Base-by-base conservation (phyloP, 345 rosid genomes). In the Brassica carinata region DNA sequence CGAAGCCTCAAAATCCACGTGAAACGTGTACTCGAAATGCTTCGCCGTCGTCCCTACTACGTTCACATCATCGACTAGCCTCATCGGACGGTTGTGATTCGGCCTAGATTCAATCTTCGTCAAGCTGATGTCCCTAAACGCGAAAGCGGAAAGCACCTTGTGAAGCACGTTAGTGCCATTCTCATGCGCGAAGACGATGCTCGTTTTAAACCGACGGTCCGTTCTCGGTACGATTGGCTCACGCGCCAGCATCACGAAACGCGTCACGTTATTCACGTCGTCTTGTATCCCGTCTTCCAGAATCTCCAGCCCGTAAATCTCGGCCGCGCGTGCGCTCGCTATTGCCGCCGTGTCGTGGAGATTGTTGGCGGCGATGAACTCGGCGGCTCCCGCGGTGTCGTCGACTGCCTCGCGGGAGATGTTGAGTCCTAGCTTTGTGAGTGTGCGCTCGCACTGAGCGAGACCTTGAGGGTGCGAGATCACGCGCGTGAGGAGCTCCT, bases 391-490 rank as follows among this genome's bases (percentile, higher is more conserved):
- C 0, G 99, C 99, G 0, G 98, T 96, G 66, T 96, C 98, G 45
- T 96, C 97, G 0, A 96, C 90, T 0, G 99, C 97, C 65, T 96
- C 97, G 1, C 97, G 90, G 8, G 89, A 84, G 31, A 87, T 97
- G 26, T 89, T 90, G 55, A 90, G 90, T 0, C 93, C 94, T 40
- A 96, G 88, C 48, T 92, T 91, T 2, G 91, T 92, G 18, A 96
- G 86, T 0, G 98, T 92, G 83, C 79, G 86, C 75, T 96, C 99
- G 66, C 98, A 93, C 75, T 96, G 99, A 18, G 99, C 79, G n/a
- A 96, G 94, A 1, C 97, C 99, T 75, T 96, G 99, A 3, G 98
- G 99, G 76, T 96, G 99, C 0, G 99, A 96, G 59, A 96, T 96
- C 14, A 96, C 97, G 8, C 99, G 93, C 11, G 87, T 83, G 19